Evolutionary conservation across 2,329 filamentous ascomycete species (phyloP).

Genomic region (Verticillium nubilum): DNA sequence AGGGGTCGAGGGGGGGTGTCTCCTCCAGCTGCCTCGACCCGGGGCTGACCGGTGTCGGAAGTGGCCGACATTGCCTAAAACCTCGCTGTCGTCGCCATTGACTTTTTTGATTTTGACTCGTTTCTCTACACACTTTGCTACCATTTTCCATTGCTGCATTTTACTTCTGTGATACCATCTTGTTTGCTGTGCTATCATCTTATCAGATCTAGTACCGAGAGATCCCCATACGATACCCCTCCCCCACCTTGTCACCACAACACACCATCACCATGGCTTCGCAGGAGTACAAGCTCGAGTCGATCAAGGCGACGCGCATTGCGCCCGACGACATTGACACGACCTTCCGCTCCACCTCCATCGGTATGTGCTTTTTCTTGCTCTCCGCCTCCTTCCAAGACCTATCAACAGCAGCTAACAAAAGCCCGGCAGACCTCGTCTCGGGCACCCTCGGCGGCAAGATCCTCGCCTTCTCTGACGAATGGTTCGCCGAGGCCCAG

Average conservation of each 20-base stretch:
- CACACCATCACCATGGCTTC: conserved; percentile 21
- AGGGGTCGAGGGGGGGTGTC: not conserved
- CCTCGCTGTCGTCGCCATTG: not conserved
- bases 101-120: not conserved
- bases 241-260: not conserved
- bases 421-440: conserved; percentile 46
- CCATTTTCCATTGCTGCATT: not conserved
- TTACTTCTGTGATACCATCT: not conserved
- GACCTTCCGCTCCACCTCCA: conserved; percentile 55
- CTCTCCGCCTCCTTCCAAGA: no score
- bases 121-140: not conserved
- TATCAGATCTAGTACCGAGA: not conserved
- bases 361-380: conserved; percentile 40
- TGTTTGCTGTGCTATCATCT: not conserved
- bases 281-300: conserved; percentile 50
- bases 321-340: conserved; percentile 51
- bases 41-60: conserved; percentile 20
- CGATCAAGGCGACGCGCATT: conserved; percentile 43
- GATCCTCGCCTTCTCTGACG: conserved; percentile 59
- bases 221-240: not conserved
- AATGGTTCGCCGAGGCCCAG: conserved; percentile 63
- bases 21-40: no score
- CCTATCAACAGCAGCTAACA: no score
- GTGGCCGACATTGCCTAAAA: conserved; percentile 20
- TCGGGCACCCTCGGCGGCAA: conserved; percentile 57